Evolutionary conservation across 331 rosid genomes (phyloP), one percentile per base, ranked within the genome.

Genomic region (Ulmus americana): DNA sequence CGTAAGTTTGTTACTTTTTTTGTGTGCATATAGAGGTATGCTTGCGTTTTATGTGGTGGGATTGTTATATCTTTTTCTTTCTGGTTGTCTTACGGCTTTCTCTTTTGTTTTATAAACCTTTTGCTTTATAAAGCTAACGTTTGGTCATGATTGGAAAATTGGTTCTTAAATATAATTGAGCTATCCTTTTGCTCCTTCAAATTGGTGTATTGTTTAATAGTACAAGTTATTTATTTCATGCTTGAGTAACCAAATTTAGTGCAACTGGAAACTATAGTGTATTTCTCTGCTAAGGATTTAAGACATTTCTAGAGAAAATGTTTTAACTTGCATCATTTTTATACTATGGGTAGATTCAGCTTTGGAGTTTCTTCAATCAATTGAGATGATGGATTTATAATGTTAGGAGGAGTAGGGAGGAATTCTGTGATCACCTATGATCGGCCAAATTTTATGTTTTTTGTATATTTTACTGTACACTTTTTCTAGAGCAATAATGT

Each of bases 1-100:
- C 88, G 97, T 86, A 44, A 74, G 48, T 67, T 65, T 64, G 55
- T 38, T 62, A 71, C 67, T 73, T 50, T 69, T 39, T 64, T 11
- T 28, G 60, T 63, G 66, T 76, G 66, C 53, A 52, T 70, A 48
- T 74, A 10, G 39, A 2, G 9, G 65, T 5, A 53, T 59, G 42
- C 57, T 68, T 45, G 51, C 68, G 22, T 45, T 57, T 47, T 68
- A 20, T 62, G 65, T 41, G 16, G 48, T 63, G 47, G 38, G 5
- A 42, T 20, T 68, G 58, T 40, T 45, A 10, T 28, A 41, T 61
- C 56, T 5, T 28, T 28, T 28, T 28, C 35, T 28, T 3, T 28
- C 35, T 28, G 35, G 35, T 56, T 53, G 48, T 47, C 65, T 59
- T 45, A 39, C 35, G 0, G 35, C 68, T 63, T 49, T 58, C 28